Conservation (phyloP, 306 rosid genomes). For the Cucurbita moschata region DNA sequence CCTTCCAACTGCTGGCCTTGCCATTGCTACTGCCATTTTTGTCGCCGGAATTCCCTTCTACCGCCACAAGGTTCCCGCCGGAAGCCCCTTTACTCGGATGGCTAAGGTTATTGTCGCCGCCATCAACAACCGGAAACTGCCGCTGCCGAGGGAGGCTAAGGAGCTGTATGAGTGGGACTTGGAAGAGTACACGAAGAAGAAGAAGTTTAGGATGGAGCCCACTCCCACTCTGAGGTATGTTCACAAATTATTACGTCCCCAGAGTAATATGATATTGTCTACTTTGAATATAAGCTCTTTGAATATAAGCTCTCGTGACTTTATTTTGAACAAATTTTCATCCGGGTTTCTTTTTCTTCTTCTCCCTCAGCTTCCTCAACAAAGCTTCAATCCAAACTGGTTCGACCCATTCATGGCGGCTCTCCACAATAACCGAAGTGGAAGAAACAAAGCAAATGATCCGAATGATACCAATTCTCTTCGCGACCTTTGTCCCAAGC, state of each 20-base stretch:
- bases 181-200: slow-evolving; percentile 31
- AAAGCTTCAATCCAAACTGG: slow-evolving; percentile 13
- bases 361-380: slow-evolving; percentile 1
- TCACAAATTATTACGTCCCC: too few species aligned
- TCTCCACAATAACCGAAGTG: slow-evolving; percentile 14
- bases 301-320: too few species aligned
- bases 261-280: too few species aligned
- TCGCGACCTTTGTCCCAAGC: slow-evolving; percentile 8
- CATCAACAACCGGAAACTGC: slow-evolving; percentile 37
- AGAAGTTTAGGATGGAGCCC: slow-evolving; percentile 46
- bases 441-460: slow-evolving; percentile 17
- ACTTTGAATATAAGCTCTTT: too few species aligned
- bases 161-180: slow-evolving; percentile 48
- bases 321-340: too few species aligned
- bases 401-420: slow-evolving; percentile 8
- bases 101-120: slow-evolving; percentile 53
- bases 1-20: slow-evolving; percentile 73
- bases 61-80: slow-evolving; percentile 47
- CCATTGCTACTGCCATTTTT: slow-evolving; percentile 43
- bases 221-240: slow-evolving; percentile 56
- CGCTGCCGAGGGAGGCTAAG: slow-evolving; percentile 37
- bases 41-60: slow-evolving; percentile 55
- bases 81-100: slow-evolving; percentile 40
- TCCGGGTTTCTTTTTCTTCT: too few species aligned
- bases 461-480: slow-evolving; percentile 8